Base-by-base conservation (phyloP, 2,329 filamentous ascomycete species). In the Fusarium humuli region DNA sequence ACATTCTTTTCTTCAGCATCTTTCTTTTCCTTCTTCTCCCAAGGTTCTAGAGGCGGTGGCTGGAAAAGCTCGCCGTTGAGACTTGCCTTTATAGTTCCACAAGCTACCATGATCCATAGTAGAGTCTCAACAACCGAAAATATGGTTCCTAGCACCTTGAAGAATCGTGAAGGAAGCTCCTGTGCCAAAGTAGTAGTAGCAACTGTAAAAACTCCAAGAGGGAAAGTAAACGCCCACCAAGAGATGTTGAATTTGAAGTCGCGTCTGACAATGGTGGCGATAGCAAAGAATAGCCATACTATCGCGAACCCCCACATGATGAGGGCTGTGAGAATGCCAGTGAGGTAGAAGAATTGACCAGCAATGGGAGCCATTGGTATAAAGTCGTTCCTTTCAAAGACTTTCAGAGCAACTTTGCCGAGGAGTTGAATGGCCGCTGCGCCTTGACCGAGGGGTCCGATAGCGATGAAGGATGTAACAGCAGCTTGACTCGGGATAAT, bases 401-500 rank as follows among this genome's bases (percentile, higher is more conserved):
- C 32, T 4, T 68, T 61, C 8, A 77, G 56, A 3, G 84, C 80
- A 5, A 81, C 79, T 53, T 79, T 77, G 6, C 84, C 84, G 2
- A 78, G 71, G 63, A 84, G 80, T 72, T 83, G 79, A 50, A 82
- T 81, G 37, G 80, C 84, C 71, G 85, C 91, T 20, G 86, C 87
- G 22, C 88, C 89, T 76, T 90, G 87, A 0, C 89, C 89, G 0
- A 91, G 79, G 0, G 89, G 88, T 0, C 89, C 88, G 0, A 91
- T 79, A 0, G 89, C 89, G 2, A 92, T 79, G 68, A 91, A 89
- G 12, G 86, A 85, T 4, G 85, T 89, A 2, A 91, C 88, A 20
- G 91, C 87, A 46, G 87, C 84, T 73, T 89, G 88, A 29, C 84
- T 80, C 2, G 88, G 85, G 2, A 88, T 88, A 7, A 90, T 78